Base-by-base conservation (phyloP, 352 stramenopile genomes). In the Globisporangium solare region DNA sequence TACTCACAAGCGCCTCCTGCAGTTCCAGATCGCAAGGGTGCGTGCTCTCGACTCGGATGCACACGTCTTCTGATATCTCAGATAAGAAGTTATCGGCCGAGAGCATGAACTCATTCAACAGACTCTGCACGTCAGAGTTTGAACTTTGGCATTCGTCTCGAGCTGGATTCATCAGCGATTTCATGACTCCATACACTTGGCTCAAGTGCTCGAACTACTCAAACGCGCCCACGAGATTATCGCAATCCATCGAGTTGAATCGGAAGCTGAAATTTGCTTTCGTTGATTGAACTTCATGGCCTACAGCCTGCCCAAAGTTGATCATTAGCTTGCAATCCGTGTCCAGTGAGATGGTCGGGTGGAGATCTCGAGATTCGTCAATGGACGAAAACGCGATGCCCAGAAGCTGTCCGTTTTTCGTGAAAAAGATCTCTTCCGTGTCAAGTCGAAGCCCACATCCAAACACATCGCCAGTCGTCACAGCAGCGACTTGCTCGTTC, bases 11-110 rank as follows among this genome's bases (percentile, higher is more conserved):
- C 15, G 75, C 73, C 41, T 95, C 86, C 57, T 92, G 81, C 7
- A 94, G 55, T 18, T 94, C 82, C 1, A 94, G 60, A 43, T 94
- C 84, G 53, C 94, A 94, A 39, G 84, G 86, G 32, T 95, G 86
- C 2, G 66, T 58, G 47, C 82, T 94, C 51, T 91, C 78, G 14
- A 95, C 76, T 17, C 63, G 79, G 24, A 91, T 87, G 51, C 86
- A 94, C 8, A 92, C 80, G 40, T 94, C 83, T 48, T 91, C 78
- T 0, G 83, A 92, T 24, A 95, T 86, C 47, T 92, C 76, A 0
- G 82, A 89, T 42, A 95, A 60, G 47, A 95, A 95, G 47, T 92
- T 95, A 56, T 95, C 86, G 12, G 86, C 86, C 15, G 84, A 91
- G 17, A 95, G 76, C 73, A 95, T 80, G 51, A 95, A 95, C 49